phyloP scores from a whole-genome alignment of 2,329 filamentous ascomycete genomes.

The Ascochyta lentis region DNA sequence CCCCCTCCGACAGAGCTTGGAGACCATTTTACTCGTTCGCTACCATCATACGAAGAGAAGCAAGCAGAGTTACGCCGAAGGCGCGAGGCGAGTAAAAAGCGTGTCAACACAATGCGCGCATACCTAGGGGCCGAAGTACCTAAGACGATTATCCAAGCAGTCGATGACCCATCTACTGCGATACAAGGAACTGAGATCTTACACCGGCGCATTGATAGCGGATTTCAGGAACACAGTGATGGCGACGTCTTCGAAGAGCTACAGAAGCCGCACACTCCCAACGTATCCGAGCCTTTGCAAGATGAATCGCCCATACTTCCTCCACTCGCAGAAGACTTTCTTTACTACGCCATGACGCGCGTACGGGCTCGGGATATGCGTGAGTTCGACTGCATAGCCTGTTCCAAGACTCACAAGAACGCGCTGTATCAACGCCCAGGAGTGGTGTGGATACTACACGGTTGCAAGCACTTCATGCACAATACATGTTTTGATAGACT shows the following conservation, averaged over 20 bases:
- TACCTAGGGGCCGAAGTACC: not conserved
- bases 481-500: not conserved
- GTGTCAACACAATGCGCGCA: slow-evolving; percentile 1
- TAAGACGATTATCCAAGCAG: not conserved
- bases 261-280: not conserved
- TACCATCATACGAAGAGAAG: not conserved
- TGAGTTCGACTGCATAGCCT: not conserved
- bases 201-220: slow-evolving; percentile 1
- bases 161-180: not conserved
- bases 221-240: not conserved
- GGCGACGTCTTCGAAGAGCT: not conserved
- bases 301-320: not conserved
- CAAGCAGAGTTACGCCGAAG: not conserved
- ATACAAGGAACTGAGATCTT: not conserved
- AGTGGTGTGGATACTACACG: not conserved
- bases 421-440: not conserved
- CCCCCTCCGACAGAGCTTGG: not conserved
- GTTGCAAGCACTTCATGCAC: slow-evolving; percentile 3
- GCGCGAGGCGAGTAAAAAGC: not conserved
- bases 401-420: not conserved
- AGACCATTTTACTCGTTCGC: not conserved
- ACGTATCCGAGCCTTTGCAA: not conserved
- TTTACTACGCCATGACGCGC: not conserved
- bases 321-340: not conserved
- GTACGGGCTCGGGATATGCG: not conserved